These are phyloP conservation scores for Dichomitus squalens DNA, from an alignment of 1,284 basidiomycete genomes.

Conservation along the genomic window DNA sequence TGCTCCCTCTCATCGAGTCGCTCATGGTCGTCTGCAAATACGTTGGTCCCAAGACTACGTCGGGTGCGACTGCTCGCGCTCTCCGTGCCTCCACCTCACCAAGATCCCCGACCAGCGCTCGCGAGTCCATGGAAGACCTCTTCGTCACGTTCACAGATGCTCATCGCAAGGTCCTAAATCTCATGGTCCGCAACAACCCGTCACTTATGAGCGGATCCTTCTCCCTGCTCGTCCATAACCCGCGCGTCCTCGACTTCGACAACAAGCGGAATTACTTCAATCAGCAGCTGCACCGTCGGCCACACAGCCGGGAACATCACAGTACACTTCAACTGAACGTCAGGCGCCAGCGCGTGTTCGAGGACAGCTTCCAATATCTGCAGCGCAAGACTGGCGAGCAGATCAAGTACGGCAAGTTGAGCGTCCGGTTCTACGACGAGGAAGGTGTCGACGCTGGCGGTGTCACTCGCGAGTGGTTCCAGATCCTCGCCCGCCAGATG, in stretches of 20 bases:
- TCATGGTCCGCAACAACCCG: conserved; percentile 98
- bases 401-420: conserved; percentile 98
- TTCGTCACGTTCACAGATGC: conserved; percentile 95
- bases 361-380: conserved; percentile 94
- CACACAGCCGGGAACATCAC: conserved; percentile 79
- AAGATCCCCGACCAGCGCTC: conserved; percentile 62
- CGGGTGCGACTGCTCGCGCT: conserved; percentile 45
- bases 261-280: conserved; percentile 99
- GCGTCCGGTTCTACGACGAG: conserved; percentile 95
- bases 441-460: conserved; percentile 99
- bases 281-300: conserved; percentile 92
- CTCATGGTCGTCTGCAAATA: conserved; percentile 99
- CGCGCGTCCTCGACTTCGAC: conserved; percentile 98
- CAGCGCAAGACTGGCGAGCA: conserved; percentile 92
- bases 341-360: conserved; percentile 91
- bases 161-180: conserved; percentile 93
- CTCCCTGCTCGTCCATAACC: conserved; percentile 94
- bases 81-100: conserved; percentile 66
- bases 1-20: conserved; percentile 91
- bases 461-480: conserved; percentile 98
- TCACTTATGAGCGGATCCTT: conserved; percentile 98
- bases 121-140: conserved; percentile 81
- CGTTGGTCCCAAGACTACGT: conserved; percentile 64
- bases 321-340: conserved; percentile 90
- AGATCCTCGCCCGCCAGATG: conserved; percentile 97